Percentiles rank a stretch among this genome's conserved stretches.
These are phyloP conservation scores for Crithidia expoeki DNA, from an alignment of 208 protist genomes.

Conservation along the genomic window DNA sequence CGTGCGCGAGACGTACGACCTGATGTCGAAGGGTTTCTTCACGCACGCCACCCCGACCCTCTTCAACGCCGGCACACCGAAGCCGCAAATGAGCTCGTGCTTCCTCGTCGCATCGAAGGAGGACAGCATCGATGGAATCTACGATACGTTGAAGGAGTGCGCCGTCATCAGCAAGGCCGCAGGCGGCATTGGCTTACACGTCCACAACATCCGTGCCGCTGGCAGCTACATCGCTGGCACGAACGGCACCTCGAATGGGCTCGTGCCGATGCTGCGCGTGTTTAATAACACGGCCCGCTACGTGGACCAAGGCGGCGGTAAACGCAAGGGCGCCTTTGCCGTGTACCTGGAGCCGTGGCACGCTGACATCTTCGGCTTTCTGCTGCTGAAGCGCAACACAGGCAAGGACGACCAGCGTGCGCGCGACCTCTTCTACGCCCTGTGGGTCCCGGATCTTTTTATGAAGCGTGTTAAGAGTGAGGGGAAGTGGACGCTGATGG, in stretches of 20 bases:
- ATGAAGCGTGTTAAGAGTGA: conserved; percentile 98
- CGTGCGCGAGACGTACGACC: conserved; percentile 97
- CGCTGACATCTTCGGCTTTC: conserved; percentile 98
- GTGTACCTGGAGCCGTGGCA: conserved; percentile 99
- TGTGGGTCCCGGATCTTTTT: conserved; percentile 99
- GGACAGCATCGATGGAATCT: conserved; percentile 99
- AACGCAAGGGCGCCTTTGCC: conserved; percentile 99
- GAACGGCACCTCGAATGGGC: conserved; percentile 97
- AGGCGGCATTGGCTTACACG: conserved; percentile 98
- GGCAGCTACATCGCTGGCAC: conserved; percentile 98
- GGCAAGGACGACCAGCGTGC: conserved; percentile 98
- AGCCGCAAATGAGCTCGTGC: conserved; percentile 97
- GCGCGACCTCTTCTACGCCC: conserved; percentile 99
- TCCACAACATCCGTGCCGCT: conserved; percentile 96
- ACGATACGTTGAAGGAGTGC: conserved; percentile 99
- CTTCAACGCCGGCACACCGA: conserved; percentile 97
- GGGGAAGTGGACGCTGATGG: conserved; percentile 97
- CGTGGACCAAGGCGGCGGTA: conserved; percentile 98
- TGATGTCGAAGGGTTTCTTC: conserved; percentile 94
- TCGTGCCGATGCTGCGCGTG: conserved; percentile 99
- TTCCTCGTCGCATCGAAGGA: conserved; percentile 99
- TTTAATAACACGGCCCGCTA: conserved; percentile 99
- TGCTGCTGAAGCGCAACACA: conserved; percentile 98
- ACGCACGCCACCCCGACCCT: conserved; percentile 99
- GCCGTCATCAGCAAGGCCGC: conserved; percentile 98